These are phyloP conservation scores for Rickenella mellea DNA, from an alignment of 768 basidiomycete genomes.

Conservation along the genomic window DNA sequence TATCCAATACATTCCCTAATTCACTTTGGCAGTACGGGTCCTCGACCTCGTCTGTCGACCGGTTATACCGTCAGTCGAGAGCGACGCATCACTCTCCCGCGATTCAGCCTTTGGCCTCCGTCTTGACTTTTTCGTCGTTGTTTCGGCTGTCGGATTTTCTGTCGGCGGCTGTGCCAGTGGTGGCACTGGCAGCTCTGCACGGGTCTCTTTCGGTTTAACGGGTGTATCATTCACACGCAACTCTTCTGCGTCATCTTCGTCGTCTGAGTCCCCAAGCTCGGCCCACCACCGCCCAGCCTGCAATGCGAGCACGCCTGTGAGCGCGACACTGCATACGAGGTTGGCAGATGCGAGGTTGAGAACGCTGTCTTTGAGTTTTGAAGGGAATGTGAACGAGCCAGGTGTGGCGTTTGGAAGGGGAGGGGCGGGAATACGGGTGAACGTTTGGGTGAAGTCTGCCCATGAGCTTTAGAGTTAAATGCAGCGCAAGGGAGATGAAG, in stretches of 20 bases:
- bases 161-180: no score
- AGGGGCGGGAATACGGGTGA: conserved; percentile 43
- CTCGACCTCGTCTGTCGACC: no score
- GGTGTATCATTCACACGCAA: not conserved
- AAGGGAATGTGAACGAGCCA: conserved; percentile 62
- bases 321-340: conserved; percentile 78
- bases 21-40: no score
- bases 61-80: no score
- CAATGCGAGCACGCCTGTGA: conserved; percentile 77
- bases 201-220: not conserved
- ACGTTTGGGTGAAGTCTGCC: conserved; percentile 49
- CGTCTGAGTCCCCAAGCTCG: conserved; percentile 59
- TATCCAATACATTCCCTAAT: no score
- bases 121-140: no score
- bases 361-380: conserved; percentile 48
- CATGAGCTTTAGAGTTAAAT: conserved; percentile 5
- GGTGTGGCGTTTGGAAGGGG: conserved; percentile 2
- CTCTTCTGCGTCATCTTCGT: conserved; percentile 28
- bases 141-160: no score
- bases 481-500: not conserved
- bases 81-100: no score
- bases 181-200: no score
- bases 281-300: conserved; percentile 85
- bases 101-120: no score
- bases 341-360: conserved; percentile 77